A percentile compares a stretch with the other conserved stretches of the same genome.
These are phyloP conservation scores for Elsinoe arachidis DNA, from an alignment of 2,329 filamentous ascomycete species.

Conservation along the genomic window DNA sequence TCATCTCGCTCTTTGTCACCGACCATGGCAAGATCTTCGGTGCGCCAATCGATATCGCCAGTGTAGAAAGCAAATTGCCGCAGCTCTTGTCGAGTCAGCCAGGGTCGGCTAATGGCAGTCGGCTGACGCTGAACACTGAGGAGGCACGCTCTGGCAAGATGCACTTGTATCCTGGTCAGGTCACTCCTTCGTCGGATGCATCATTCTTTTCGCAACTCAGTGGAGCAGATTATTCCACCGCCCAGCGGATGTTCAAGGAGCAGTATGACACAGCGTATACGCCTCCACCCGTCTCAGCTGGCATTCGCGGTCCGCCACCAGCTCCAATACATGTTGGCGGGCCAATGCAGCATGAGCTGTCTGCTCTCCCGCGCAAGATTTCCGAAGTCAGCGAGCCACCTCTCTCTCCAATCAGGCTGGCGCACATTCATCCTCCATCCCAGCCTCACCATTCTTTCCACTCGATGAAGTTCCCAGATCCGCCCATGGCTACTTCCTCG, in stretches of 20 bases:
- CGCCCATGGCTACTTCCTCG: background rate
- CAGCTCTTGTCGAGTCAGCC: slow-evolving; percentile 11
- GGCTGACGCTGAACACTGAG: slow-evolving; percentile 37
- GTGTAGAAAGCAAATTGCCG: slow-evolving; percentile 12
- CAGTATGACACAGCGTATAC: slow-evolving; percentile 10
- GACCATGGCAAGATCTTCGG: slow-evolving; percentile 84
- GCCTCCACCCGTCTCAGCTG: background rate
- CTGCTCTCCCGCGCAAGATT: slow-evolving; percentile 14
- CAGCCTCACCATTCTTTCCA: slow-evolving; percentile 14
- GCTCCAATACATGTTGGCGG: slow-evolving; percentile 9
- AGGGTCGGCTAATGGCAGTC: slow-evolving; percentile 31
- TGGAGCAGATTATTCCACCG: slow-evolving; percentile 9
- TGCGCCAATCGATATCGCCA: slow-evolving; percentile 49
- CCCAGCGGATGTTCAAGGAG: slow-evolving; percentile 10
- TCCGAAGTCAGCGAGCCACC: background rate
- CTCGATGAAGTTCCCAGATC: slow-evolving; percentile 12
- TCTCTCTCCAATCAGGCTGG: background rate
- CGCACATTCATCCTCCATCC: background rate
- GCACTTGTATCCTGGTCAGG: slow-evolving; percentile 59
- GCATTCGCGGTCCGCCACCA: slow-evolving; percentile 11
- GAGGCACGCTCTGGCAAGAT: slow-evolving; percentile 55
- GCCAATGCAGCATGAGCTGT: slow-evolving; percentile 17
- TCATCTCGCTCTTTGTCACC: slow-evolving; percentile 88
- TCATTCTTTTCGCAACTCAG: slow-evolving; percentile 27
- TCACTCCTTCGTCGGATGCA: slow-evolving; percentile 53